phyloP scores from a whole-genome alignment of 2,329 filamentous ascomycete genomes.

The Penicillium thymicola region DNA sequence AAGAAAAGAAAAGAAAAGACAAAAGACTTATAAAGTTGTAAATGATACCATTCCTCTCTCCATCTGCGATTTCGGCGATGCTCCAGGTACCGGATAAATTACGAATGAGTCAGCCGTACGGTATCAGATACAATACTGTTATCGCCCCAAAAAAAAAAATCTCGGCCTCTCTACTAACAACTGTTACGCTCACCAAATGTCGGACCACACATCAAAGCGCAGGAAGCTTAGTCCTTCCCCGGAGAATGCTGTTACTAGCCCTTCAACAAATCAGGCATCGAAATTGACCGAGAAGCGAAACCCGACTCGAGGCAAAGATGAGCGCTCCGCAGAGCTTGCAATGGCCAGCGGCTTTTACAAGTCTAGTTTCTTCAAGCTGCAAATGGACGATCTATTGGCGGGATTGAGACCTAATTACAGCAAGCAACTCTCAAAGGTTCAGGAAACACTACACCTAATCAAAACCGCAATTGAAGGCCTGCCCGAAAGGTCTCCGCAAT shows the following conservation, averaged over 20 bases:
- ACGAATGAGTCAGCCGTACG: constrained; percentile 13
- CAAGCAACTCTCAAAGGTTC: constrained; percentile 52
- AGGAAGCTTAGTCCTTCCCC: constrained; percentile 46
- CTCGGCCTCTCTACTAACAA: constrained; percentile 8
- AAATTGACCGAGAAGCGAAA: constrained; percentile 33
- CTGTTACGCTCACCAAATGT: constrained; percentile 25
- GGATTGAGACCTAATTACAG: constrained; percentile 59
- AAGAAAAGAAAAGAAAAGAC: background rate
- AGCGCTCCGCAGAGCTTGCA: constrained; percentile 35
- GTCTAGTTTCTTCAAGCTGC: constrained; percentile 65
- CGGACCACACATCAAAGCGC: constrained; percentile 41
- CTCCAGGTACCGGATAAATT: constrained; percentile 6
- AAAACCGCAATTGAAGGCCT: constrained; percentile 58
- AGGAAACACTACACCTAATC: constrained; percentile 53
- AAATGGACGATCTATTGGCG: constrained; percentile 61
- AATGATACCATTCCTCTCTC: constrained; percentile 8
- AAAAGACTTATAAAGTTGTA: background rate
- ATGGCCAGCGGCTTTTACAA: constrained; percentile 56
- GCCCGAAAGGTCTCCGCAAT: constrained; percentile 48
- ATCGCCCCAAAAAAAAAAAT: constrained; percentile 21
- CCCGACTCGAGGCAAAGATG: constrained; percentile 20
- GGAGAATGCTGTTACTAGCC: constrained; percentile 14
- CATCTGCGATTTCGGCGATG: constrained; percentile 24
- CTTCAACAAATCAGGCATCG: constrained; percentile 11
- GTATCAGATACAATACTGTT: constrained; percentile 10